A percentile compares a stretch with the other conserved stretches of the same genome.
Conservation (phyloP, 139 green algal species). For the Zygnema cylindricum region DNA sequence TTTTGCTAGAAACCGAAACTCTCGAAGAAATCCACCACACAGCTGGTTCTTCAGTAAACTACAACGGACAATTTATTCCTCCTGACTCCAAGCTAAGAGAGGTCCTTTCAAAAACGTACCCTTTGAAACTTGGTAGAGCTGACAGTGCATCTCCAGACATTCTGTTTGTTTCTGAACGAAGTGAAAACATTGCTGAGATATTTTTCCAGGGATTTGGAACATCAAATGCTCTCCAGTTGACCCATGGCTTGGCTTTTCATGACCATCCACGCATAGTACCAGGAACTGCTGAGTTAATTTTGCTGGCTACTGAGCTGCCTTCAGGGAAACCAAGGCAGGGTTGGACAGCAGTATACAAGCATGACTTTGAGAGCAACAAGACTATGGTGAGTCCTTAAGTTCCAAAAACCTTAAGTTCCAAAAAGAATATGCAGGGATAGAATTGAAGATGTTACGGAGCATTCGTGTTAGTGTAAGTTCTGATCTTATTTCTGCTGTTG, state of each 20-base stretch:
- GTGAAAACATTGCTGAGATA: neutral
- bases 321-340: neutral
- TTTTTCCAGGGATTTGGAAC: neutral
- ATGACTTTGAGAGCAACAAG: neutral
- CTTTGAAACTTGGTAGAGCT: neutral
- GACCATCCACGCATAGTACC: neutral
- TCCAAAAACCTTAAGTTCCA: no score
- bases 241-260: conserved; percentile 24
- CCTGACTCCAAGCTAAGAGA: neutral
- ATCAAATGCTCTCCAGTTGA: neutral
- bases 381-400: neutral
- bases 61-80: neutral
- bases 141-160: neutral
- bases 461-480: no score
- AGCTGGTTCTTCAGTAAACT: neutral
- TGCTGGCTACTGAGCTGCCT: neutral
- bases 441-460: no score
- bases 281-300: neutral
- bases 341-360: neutral
- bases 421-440: no score
- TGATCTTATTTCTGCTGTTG: no score
- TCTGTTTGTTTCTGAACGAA: neutral
- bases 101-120: no score
- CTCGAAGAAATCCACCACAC: neutral
- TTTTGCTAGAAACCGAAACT: neutral